phyloP scores from a whole-genome alignment of 73 alveolate genomes.

The Uronychia setigera region DNA sequence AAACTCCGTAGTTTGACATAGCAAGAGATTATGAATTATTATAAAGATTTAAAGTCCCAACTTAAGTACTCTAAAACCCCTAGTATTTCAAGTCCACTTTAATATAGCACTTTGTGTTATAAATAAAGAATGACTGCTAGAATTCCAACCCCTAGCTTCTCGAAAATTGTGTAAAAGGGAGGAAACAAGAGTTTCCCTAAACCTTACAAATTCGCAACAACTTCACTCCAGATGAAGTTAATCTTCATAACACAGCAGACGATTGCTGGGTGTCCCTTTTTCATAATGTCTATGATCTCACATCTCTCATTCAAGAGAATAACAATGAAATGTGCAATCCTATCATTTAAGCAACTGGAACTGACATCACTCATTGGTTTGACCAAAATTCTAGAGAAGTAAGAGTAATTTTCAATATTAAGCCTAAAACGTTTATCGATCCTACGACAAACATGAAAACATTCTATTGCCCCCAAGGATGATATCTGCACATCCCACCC shows the following conservation, averaged over 20 bases:
- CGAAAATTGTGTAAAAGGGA: conserved; percentile 31
- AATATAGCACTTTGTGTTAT: too few species aligned
- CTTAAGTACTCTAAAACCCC: too few species aligned
- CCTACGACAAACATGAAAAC: conserved; percentile 87
- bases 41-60: neutral
- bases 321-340: conserved; percentile 85
- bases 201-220: conserved; percentile 78
- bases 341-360: conserved; percentile 93
- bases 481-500: conserved; percentile 97
- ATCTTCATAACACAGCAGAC: conserved; percentile 91
- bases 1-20: conserved; percentile 11
- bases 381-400: conserved; percentile 93
- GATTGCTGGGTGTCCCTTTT: conserved; percentile 97
- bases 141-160: conserved; percentile 58
- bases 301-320: conserved; percentile 86
- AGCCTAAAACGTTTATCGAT: conserved; percentile 90
- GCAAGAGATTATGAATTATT: neutral
- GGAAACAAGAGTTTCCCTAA: conserved; percentile 50
- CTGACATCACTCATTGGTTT: conserved; percentile 98
- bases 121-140: conserved; percentile 61
- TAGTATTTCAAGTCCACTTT: too few species aligned
- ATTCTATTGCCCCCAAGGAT: conserved; percentile 96
- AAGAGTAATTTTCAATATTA: too few species aligned
- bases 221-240: conserved; percentile 93
- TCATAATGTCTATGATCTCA: conserved; percentile 89